These are phyloP conservation scores for Phytophthora nicotianae DNA, from an alignment of 352 stramenopile genomes.

Conservation along the genomic window DNA sequence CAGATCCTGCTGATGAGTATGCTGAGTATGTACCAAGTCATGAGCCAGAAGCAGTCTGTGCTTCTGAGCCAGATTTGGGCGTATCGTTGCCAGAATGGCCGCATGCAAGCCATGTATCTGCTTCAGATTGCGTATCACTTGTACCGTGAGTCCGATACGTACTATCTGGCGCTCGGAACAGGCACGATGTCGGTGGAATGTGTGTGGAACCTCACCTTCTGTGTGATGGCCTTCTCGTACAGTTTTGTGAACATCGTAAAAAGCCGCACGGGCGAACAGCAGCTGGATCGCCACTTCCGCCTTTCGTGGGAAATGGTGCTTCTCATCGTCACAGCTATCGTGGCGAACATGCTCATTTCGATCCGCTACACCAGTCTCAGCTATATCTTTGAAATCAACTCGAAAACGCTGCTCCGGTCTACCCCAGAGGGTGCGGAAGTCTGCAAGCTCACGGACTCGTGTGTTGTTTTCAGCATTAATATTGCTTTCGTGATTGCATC, in stretches of 20 bases:
- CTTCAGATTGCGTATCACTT: constrained; percentile 43
- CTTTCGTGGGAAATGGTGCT: constrained; percentile 44
- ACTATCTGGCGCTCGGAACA: constrained; percentile 39
- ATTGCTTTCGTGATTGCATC: constrained; percentile 35
- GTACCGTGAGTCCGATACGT: constrained; percentile 37
- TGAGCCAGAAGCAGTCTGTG: constrained; percentile 40
- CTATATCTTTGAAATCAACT: constrained; percentile 37
- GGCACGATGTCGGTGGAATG: constrained; percentile 44
- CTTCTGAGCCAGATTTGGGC: constrained; percentile 46
- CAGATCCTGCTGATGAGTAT: constrained; percentile 42
- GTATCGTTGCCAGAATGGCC: constrained; percentile 43
- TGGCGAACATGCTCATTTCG: constrained; percentile 31
- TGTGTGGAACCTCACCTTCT: constrained; percentile 48
- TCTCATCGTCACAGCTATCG: constrained; percentile 35
- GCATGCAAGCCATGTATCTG: constrained; percentile 43
- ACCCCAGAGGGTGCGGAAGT: constrained; percentile 20
- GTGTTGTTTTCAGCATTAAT: constrained; percentile 39
- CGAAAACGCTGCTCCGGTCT: constrained; percentile 26
- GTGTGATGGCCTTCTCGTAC: constrained; percentile 42
- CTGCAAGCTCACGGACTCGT: constrained; percentile 41
- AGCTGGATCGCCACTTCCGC: constrained; percentile 40
- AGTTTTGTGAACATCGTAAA: constrained; percentile 44
- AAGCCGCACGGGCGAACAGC: constrained; percentile 36
- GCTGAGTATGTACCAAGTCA: constrained; percentile 42
- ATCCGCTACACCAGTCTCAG: constrained; percentile 36